A percentile compares a stretch with the other conserved stretches of the same genome.
These are phyloP conservation scores for Phytophthora idaei DNA, from an alignment of 352 stramenopile genomes.

Conservation along the genomic window DNA sequence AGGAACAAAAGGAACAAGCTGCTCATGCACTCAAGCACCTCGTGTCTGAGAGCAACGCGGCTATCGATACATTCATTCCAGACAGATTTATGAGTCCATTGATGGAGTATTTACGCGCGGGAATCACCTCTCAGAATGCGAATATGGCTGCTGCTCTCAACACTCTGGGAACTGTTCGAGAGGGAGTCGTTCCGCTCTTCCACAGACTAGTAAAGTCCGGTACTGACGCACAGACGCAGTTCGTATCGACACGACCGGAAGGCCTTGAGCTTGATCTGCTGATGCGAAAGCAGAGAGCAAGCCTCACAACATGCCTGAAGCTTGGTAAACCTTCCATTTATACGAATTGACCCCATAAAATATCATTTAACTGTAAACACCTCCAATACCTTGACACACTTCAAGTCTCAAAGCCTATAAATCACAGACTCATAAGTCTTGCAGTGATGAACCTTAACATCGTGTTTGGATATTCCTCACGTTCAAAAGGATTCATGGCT, in stretches of 20 bases:
- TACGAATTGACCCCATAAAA: too few relatives aligned
- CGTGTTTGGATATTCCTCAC: too few relatives aligned
- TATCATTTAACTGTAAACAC: too few relatives aligned
- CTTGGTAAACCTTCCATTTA: too few relatives aligned
- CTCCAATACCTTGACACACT: too few relatives aligned
- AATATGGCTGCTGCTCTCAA: neutral
- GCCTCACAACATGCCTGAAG: too few relatives aligned
- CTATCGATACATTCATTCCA: neutral
- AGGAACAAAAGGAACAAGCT: slow-evolving; percentile 6
- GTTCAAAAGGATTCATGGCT: too few relatives aligned
- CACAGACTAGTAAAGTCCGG: neutral
- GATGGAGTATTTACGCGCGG: neutral
- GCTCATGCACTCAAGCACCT: slow-evolving; percentile 10
- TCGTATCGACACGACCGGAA: too few relatives aligned
- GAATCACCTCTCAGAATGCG: neutral
- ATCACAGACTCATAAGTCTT: too few relatives aligned
- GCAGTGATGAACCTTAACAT: too few relatives aligned
- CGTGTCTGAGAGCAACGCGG: neutral
- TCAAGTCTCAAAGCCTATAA: too few relatives aligned
- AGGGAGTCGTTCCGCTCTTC: neutral
- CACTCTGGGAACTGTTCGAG: neutral
- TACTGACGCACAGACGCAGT: neutral
- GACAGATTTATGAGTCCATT: neutral
- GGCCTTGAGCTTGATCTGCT: neutral
- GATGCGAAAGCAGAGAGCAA: neutral